Evolutionary conservation across 2,329 filamentous ascomycete genomes (phyloP).

Genomic region (Bimuria novae-zelandiae): DNA sequence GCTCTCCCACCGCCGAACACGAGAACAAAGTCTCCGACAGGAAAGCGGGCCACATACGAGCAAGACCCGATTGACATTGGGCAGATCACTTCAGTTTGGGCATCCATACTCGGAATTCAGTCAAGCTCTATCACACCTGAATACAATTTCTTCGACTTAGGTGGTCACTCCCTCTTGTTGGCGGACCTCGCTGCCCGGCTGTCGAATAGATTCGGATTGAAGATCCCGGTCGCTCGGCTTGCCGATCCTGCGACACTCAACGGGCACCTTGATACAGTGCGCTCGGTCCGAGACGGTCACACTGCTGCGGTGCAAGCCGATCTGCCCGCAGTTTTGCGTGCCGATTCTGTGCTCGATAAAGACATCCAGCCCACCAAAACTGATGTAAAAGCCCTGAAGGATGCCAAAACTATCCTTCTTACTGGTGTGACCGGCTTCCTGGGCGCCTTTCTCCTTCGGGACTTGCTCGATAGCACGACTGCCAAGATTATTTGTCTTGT

Average conservation of each 20-base stretch:
- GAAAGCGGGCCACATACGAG: conserved; percentile 54
- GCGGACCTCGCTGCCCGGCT: conserved; percentile 75
- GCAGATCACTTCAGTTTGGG: conserved; percentile 73
- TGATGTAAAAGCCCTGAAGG: conserved; percentile 62
- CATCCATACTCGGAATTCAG: conserved; percentile 69
- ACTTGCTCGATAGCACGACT: conserved; percentile 69
- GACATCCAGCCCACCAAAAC: conserved; percentile 66
- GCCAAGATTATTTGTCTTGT: conserved; percentile 75
- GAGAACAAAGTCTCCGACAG: conserved; percentile 52
- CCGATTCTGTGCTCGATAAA: conserved; percentile 69
- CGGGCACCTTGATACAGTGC: conserved; percentile 74
- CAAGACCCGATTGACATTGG: conserved; percentile 69
- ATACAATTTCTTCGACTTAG: conserved; percentile 80
- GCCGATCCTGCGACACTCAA: conserved; percentile 73
- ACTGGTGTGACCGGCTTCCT: conserved; percentile 79
- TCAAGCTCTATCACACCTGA: conserved; percentile 65
- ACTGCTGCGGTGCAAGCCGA: conserved; percentile 77
- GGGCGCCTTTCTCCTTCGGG: conserved; percentile 73
- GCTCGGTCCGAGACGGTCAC: conserved; percentile 71
- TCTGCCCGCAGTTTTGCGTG: conserved; percentile 69
- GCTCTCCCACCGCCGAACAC: conserved; percentile 64
- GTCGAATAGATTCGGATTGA: conserved; percentile 72
- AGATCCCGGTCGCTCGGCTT: conserved; percentile 71
- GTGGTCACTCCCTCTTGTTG: conserved; percentile 77
- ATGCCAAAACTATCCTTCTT: conserved; percentile 71